Evolutionary conservation across 108 stramenopile species (phyloP).

Genomic region (Cyclotella baltica): DNA sequence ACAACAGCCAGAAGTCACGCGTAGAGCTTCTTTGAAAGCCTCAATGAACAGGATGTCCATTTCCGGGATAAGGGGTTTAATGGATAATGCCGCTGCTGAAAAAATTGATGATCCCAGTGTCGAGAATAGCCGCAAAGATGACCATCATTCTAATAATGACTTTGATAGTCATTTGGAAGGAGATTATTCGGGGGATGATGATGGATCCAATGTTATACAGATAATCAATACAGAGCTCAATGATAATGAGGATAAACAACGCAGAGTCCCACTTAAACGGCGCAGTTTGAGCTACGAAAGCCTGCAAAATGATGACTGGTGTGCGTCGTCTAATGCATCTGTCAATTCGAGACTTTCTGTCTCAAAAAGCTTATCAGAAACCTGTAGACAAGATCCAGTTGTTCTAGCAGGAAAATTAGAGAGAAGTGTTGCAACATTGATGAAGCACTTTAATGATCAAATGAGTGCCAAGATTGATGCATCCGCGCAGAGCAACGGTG

Average conservation of each 20-base stretch:
- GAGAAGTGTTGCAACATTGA: slow-evolving; percentile 39
- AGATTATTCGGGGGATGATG: background rate
- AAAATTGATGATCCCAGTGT: background rate
- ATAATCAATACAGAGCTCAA: background rate
- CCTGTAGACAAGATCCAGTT: slow-evolving; percentile 24
- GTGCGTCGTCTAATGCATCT: background rate
- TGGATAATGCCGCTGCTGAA: background rate
- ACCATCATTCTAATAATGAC: background rate
- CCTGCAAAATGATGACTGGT: background rate
- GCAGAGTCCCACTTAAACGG: background rate
- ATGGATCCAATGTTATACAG: background rate
- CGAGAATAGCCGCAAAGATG: background rate
- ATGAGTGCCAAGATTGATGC: background rate
- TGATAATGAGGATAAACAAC: background rate
- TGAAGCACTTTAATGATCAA: slow-evolving; percentile 44
- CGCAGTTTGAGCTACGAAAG: slow-evolving; percentile 3
- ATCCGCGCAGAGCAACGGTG: background rate
- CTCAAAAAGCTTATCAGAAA: slow-evolving; percentile 9
- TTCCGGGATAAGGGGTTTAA: background rate
- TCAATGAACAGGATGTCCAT: background rate
- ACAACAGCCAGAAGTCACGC: slow-evolving; percentile 12
- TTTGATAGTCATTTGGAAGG: too few species aligned
- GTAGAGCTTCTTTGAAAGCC: background rate
- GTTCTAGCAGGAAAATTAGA: slow-evolving; percentile 37
- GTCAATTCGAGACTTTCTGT: slow-evolving; percentile 1